Base-by-base conservation (phyloP, 2,329 filamentous ascomycete species). In the Fusarium subtropicale region DNA sequence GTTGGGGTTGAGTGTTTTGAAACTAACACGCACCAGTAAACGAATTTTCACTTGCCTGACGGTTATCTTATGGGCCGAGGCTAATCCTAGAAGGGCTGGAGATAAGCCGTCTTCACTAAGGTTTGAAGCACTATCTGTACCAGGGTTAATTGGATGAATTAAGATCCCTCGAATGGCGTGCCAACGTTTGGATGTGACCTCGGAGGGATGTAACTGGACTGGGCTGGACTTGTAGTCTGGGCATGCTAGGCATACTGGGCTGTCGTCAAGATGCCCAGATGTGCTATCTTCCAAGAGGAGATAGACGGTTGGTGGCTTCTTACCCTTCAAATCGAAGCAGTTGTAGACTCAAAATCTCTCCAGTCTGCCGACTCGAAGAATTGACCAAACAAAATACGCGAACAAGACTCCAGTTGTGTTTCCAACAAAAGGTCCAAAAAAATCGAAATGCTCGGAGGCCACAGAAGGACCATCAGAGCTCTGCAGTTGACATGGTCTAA, bases 361-460 rank as follows among this genome's bases (percentile, higher is more conserved):
- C 18, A 51, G 33, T 51, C 51, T 36, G 50, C 33, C 13, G 16
- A 28, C n/a, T 4, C 13, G 16, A 51, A 52, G 33, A 52, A 20
- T 52, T 39, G 24, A 18, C 38, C 38, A 31, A 34, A 30, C 34
- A 39, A 57, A 64, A 55, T 16, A 55, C 56, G 52, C 47, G 44
- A 66, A 58, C 33, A 47, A 53, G 46, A 52, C 53, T 34, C 36
- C 16, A 33, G 28, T 33, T 51, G 41, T 39, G 47, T 24, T 45
- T 52, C 20, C 47, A 56, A 74, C 66, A 71, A 74, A 74, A 74
- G 72, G 72, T 71, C 72, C 72, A 68, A 72, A 72, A 63, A 71
- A 42, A 59, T 34, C 30, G 24, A 36, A 30, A 64, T 54, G 53
- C 50, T 60, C 46, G 44, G 42, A 58, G 64, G 36, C 65, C 65